A percentile compares a stretch with the other conserved stretches of the same genome.
phyloP scores from a whole-genome alignment of 2,329 filamentous ascomycete genomes.

The Neonectria ditissima region DNA sequence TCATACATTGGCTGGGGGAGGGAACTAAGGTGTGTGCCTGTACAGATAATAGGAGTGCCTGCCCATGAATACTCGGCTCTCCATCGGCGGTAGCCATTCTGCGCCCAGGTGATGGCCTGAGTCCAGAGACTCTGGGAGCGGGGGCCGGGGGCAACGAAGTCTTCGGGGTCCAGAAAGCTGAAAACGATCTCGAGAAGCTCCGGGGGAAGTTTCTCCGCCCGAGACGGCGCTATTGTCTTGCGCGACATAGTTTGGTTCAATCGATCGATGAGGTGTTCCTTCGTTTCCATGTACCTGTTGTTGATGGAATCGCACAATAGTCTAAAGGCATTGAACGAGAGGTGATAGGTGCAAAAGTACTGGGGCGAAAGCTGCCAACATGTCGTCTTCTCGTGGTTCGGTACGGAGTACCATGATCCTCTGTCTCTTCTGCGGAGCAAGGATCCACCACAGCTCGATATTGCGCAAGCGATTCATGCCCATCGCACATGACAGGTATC shows the following conservation, averaged over 20 bases:
- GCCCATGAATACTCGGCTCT: conserved; percentile 23
- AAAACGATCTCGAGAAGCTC: conserved; percentile 9
- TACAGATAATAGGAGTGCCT: conserved; percentile 19
- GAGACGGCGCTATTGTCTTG: not conserved
- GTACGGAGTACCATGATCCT: too few species aligned
- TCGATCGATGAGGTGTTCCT: not conserved
- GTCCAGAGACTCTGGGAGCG: conserved; percentile 21
- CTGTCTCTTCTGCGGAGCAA: too few species aligned
- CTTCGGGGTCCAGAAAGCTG: not conserved
- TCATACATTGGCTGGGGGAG: conserved; percentile 15
- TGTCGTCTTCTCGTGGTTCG: too few species aligned
- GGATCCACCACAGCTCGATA: too few species aligned
- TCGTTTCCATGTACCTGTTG: accelerated
- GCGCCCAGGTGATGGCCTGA: not conserved
- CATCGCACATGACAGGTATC: too few species aligned
- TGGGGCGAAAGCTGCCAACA: not conserved
- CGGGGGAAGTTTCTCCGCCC: conserved; percentile 5
- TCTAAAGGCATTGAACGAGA: conserved; percentile 26
- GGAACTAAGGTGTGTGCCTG: not conserved
- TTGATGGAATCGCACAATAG: conserved; percentile 7
- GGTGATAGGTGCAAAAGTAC: conserved; percentile 12
- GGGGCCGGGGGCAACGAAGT: conserved; percentile 5
- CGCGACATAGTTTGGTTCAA: not conserved
- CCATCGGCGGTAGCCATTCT: conserved; percentile 2
- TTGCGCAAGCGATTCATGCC: too few species aligned